phyloP scores from a whole-genome alignment of 2,329 filamentous ascomycete species.

The Botrytis fabae region DNA sequence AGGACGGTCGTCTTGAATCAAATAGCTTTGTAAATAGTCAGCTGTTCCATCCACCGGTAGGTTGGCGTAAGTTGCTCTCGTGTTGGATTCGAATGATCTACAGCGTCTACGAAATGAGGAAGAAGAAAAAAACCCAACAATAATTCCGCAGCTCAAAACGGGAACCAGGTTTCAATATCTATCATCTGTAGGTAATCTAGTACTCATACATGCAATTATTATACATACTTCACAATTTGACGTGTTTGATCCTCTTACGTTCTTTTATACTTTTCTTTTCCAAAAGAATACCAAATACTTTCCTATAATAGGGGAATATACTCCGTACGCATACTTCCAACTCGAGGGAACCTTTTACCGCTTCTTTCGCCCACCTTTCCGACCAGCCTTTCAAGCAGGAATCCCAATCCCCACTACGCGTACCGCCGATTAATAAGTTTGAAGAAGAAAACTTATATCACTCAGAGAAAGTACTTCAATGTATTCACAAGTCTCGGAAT shows the following conservation, averaged over 20 bases:
- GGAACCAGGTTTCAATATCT: conserved; percentile 14
- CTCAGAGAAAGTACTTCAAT: conserved; percentile 7
- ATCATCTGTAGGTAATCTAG: neutral
- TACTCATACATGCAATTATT: conserved; percentile 8
- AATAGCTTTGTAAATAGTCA: conserved; percentile 1
- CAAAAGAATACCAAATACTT: conserved; percentile 1
- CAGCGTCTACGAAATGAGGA: conserved; percentile 13
- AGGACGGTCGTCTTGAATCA: conserved; percentile 6
- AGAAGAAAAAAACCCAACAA: conserved; percentile 1
- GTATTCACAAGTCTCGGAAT: conserved; percentile 1
- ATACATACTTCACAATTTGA: conserved; percentile 13
- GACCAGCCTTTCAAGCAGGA: conserved; percentile 21
- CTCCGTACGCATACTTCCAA: conserved; percentile 6
- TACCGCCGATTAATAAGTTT: conserved; percentile 20
- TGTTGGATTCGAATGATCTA: conserved; percentile 19
- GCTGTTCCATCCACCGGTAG: conserved; percentile 5
- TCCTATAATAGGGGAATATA: conserved; percentile 15
- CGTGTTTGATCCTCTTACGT: neutral
- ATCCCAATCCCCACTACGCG: conserved; percentile 16
- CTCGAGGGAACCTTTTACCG: conserved; percentile 19
- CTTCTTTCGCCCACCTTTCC: conserved; percentile 24
- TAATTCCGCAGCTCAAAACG: neutral
- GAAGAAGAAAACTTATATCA: conserved; percentile 17
- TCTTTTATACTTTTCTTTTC: conserved; percentile 7
- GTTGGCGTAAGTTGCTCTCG: conserved; percentile 12